A percentile compares a stretch with the other conserved stretches of the same genome.
phyloP scores from a whole-genome alignment of 805 yeast species.

The Spathaspora arborariae region DNA sequence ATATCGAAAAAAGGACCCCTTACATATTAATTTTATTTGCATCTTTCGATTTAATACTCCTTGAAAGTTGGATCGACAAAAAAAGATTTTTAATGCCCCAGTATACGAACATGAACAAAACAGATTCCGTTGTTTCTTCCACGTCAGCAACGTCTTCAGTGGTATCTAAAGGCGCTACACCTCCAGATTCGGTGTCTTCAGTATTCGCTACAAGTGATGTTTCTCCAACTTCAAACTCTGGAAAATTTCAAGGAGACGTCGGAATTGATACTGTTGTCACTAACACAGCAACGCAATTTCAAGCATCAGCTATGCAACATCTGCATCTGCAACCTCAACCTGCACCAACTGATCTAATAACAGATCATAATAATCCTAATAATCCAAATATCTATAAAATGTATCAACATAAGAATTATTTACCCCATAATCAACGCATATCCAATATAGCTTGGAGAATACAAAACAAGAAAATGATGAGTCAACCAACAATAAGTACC shows the following conservation, averaged over 20 bases:
- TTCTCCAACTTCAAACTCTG: slow-evolving; percentile 1
- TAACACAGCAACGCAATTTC: neutral
- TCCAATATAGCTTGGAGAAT: slow-evolving; percentile 45
- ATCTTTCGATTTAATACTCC: neutral
- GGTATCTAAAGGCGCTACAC: neutral
- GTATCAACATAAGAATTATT: slow-evolving; percentile 38
- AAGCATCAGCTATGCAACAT: neutral
- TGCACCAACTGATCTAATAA: slow-evolving; percentile 4
- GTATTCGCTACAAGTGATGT: neutral
- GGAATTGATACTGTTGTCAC: neutral
- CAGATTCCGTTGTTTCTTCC: neutral
- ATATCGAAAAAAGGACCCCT: neutral
- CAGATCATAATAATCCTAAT: slow-evolving; percentile 15
- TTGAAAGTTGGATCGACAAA: neutral
- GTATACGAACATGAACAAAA: neutral
- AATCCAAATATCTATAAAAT: slow-evolving; percentile 24
- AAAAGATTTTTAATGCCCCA: neutral
- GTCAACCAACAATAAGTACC: neutral
- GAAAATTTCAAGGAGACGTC: slow-evolving; percentile 1
- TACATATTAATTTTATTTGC: too few species aligned
- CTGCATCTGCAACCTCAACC: slow-evolving; percentile 5
- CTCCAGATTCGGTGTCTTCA: neutral
- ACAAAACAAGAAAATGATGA: slow-evolving; percentile 28
- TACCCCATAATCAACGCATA: slow-evolving; percentile 41
- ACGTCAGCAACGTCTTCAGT: neutral